phyloP scores from a whole-genome alignment of 495 filamentous ascomycete species.

The Pyronema domesticum region DNA sequence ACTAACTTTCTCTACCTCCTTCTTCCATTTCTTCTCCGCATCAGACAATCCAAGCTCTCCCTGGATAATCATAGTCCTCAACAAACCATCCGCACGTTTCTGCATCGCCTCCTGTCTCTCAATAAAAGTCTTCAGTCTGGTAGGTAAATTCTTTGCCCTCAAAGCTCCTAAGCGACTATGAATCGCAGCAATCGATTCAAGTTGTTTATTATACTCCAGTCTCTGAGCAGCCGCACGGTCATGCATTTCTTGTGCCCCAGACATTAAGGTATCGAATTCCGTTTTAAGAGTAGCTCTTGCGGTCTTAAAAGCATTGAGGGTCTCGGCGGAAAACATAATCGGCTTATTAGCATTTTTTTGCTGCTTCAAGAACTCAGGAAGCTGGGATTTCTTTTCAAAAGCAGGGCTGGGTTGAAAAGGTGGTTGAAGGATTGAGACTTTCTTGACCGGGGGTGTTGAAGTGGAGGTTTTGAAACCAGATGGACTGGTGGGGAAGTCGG shows the following conservation, averaged over 20 bases:
- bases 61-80: slow-evolving; percentile 14
- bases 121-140: slow-evolving; percentile 12
- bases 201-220: slow-evolving; percentile 19
- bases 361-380: slow-evolving; percentile 1
- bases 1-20: slow-evolving; percentile 15
- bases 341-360: slow-evolving; percentile 5
- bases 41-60: slow-evolving; percentile 17
- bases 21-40: slow-evolving; percentile 20
- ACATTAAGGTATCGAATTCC: slow-evolving; percentile 20
- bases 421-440: slow-evolving; percentile 12
- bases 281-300: slow-evolving; percentile 15
- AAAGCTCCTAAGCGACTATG: slow-evolving; percentile 7
- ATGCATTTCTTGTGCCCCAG: slow-evolving; percentile 20
- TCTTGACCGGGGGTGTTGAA: neutral
- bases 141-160: slow-evolving; percentile 7
- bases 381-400: slow-evolving; percentile 8
- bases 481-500: neutral
- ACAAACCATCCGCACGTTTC: slow-evolving; percentile 15
- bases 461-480: neutral
- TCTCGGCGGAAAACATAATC: slow-evolving; percentile 17
- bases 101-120: slow-evolving; percentile 19
- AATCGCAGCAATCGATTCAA: slow-evolving; percentile 14
- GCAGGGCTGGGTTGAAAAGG: slow-evolving; percentile 11
- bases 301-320: slow-evolving; percentile 9
- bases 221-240: slow-evolving; percentile 20